Conservation (phyloP, 2,329 filamentous ascomycete genomes). For the Aspergillus clavatus region DNA sequence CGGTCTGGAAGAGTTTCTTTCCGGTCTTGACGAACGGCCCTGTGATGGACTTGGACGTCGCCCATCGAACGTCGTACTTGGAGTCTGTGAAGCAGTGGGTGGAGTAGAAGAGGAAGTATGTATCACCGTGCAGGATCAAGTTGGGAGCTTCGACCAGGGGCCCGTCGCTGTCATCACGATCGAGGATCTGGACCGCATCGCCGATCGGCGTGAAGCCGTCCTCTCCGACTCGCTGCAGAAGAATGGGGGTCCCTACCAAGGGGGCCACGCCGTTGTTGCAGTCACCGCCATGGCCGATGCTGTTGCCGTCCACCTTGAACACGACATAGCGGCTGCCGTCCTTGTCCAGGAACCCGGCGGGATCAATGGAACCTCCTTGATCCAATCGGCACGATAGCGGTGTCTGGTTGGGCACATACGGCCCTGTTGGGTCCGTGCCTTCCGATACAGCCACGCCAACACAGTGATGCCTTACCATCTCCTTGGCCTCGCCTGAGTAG, state of each 20-base stretch:
- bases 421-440: slow-evolving; percentile 42
- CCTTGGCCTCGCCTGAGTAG: slow-evolving; percentile 49
- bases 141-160: slow-evolving; percentile 60
- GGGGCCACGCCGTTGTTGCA: slow-evolving; percentile 44
- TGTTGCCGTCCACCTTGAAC: slow-evolving; percentile 65
- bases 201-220: slow-evolving; percentile 53
- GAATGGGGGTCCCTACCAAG: slow-evolving; percentile 33
- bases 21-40: slow-evolving; percentile 38
- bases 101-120: slow-evolving; percentile 60
- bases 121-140: slow-evolving; percentile 42
- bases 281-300: slow-evolving; percentile 44
- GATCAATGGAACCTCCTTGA: slow-evolving; percentile 59
- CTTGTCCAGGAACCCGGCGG: slow-evolving; percentile 54
- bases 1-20: slow-evolving; percentile 32
- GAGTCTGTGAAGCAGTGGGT: slow-evolving; percentile 54
- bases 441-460: slow-evolving; percentile 53
- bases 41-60: slow-evolving; percentile 40
- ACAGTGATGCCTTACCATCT: slow-evolving; percentile 48
- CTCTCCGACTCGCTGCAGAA: slow-evolving; percentile 36
- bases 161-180: slow-evolving; percentile 59
- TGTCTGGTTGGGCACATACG: slow-evolving; percentile 46
- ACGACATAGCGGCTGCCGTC: slow-evolving; percentile 54
- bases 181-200: slow-evolving; percentile 52
- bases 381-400: slow-evolving; percentile 52
- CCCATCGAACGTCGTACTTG: slow-evolving; percentile 58